Evolutionary conservation across 1,284 basidiomycete species (phyloP), one percentile per base, ranked within the genome.

Genomic region (Lentinula novae-zelandiae): DNA sequence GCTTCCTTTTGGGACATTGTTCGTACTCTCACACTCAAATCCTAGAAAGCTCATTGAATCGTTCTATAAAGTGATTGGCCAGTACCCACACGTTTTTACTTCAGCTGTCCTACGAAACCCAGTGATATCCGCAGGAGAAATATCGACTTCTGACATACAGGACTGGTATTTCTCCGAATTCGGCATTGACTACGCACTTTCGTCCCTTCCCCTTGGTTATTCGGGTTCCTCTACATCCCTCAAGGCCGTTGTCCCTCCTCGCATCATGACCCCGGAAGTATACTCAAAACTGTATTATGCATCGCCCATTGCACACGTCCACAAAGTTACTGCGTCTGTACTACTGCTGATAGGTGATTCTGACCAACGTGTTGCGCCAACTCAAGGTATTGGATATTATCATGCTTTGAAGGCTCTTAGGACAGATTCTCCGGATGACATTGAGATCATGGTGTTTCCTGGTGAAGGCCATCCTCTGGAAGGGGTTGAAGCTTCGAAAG

Each of bases 111-210:
- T 90, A 56, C 80, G 86, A 50, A 92, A 92, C 67, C 90, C 90
- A 0, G 90, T 92, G 60, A 85, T 84, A 53, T 82, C 83, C 9
- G 75, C 75, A 0, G 84, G 84, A 5, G 82, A 85, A 46, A 73
- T 84, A 22, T 73, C 80, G 1, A 75, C 75, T 51, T 82, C 81
- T 0, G 90, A 92, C 65, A 91, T 92, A 46, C 82, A 86, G 2
- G 90, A 92, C 66, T 92, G 89, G 89, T 82, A 82, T 46, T 86
- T 78, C 66, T 68, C 73, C 12, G 89, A 92, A 70, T 83, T 85
- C 58, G 84, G 79, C 0, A 62, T 84, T 2, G 64, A 70, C 1
- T 84, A 79, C 58, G 73, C 76, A 0, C 59, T 79, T 1, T 63
- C 64, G 4, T 78, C 77, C 17, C 72, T 68, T 17, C 63, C 75